These are phyloP conservation scores for Ilyonectria mors-panacis DNA, from an alignment of 2,329 filamentous ascomycete genomes.

Conservation along the genomic window DNA sequence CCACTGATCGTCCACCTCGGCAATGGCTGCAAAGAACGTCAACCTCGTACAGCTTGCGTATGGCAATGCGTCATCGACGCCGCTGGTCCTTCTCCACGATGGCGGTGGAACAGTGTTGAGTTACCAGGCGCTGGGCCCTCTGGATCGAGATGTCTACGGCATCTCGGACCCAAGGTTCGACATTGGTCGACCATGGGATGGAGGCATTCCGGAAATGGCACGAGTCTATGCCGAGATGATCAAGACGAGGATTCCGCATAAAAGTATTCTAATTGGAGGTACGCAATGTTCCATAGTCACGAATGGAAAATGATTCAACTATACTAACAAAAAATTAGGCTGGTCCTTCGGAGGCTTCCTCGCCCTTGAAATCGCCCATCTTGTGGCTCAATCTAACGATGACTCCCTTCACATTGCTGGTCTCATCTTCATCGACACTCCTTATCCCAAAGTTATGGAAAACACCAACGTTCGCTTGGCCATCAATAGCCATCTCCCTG, in stretches of 20 bases:
- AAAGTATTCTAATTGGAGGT: conserved; percentile 25
- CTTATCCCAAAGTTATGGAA: conserved; percentile 22
- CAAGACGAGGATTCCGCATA: conserved; percentile 20
- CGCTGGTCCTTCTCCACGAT: conserved; percentile 27
- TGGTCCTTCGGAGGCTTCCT: conserved; percentile 26
- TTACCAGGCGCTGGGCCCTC: conserved; percentile 26
- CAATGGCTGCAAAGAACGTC: conserved; percentile 25
- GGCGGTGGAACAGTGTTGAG: conserved; percentile 26
- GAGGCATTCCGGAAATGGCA: conserved; percentile 25
- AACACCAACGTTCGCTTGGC: conserved; percentile 19
- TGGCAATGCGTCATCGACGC: conserved; percentile 22
- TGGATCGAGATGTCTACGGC: conserved; percentile 25
- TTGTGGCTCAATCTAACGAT: conserved; percentile 15
- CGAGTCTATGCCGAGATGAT: conserved; percentile 22
- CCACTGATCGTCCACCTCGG: conserved; percentile 16
- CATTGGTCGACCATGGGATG: conserved; percentile 23
- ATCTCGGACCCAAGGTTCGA: conserved; percentile 28
- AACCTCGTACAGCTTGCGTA: conserved; percentile 24
- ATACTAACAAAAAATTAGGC: conserved; percentile 9
- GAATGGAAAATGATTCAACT: background rate
- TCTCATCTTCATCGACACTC: conserved; percentile 25
- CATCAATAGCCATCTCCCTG: conserved; percentile 22
- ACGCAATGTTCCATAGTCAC: background rate
- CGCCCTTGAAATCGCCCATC: conserved; percentile 17
- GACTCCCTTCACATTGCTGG: conserved; percentile 19